Evolutionary conservation across 2,329 filamentous ascomycete genomes (phyloP), one percentile per base, ranked within the genome.

Genomic region (Hypoxylon sp.): DNA sequence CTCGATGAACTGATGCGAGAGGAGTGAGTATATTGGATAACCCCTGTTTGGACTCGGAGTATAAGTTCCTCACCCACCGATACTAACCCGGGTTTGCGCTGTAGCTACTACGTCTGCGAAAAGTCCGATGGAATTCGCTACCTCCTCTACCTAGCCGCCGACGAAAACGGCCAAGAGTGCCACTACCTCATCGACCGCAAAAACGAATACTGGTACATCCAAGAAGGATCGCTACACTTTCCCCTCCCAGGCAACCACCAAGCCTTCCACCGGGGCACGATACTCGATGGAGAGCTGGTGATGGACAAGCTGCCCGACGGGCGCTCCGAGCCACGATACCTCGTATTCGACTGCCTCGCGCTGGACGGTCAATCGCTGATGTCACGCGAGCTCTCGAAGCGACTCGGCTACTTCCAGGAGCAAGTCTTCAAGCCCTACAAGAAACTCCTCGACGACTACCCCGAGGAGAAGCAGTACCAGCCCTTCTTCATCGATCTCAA

Each of bases 81-180:
- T 21, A 53, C 32, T 69, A 41, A 63, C 65, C 7, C 58, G 43
- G 51, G 50, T 65, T 32, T 64, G 13, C 14, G 21, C 45, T 45
- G 56, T 68, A 91, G 89, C 80, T 99, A 98, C 83, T 99, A 94
- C 78, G 92, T 99, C 71, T 98, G 95, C 84, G 96, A 99, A 81
- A 99, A 99, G 83, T 97, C 95, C 0, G 96, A 99, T 78, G 96
- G 96, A 60, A 93, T 98, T 70, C 90, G 96, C 70, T 98, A 97
- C 79, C 87, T 99, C n/a, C 88, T 99, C 71, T 98, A 97, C 83
- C 89, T 96, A 71, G 93, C 93, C 55, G 79, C 83, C 6, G 90
- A 91, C 76, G 86, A 89, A 45, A 78, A 82, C 5, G 83, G 82
- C 59, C 72, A 77, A 52, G 93, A 97, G 78, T 87, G 90, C 23